phyloP scores from a whole-genome alignment of 2,329 filamentous ascomycete species.

The Colletotrichum gloeosporioides region DNA sequence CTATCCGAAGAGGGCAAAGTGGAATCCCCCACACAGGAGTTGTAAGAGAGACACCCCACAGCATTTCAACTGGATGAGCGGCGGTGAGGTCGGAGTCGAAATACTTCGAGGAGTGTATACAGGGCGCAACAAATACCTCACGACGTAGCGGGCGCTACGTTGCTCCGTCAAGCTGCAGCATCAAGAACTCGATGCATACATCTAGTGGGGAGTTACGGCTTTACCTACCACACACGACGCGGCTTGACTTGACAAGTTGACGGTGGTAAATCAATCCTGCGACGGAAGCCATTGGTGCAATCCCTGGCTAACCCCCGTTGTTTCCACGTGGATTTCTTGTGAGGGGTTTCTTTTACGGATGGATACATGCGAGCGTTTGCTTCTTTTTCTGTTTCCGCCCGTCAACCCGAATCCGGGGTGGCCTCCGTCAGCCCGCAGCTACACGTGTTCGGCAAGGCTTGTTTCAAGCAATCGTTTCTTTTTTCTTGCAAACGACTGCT shows the following conservation, averaged over 20 bases:
- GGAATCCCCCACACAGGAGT: background rate
- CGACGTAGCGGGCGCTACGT: background rate
- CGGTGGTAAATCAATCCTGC: background rate
- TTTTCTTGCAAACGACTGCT: background rate
- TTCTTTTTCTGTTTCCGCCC: background rate
- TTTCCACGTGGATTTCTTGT: constrained; percentile 13
- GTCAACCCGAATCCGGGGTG: background rate
- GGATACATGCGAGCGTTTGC: background rate
- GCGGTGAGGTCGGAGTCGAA: background rate
- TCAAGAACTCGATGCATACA: background rate
- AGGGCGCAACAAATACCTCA: background rate
- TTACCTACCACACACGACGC: background rate
- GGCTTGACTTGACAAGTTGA: background rate
- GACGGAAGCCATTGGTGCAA: background rate
- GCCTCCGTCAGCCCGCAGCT: constrained; percentile 5
- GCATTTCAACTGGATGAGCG: background rate
- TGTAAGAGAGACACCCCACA: background rate
- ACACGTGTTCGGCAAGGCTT: constrained; percentile 10
- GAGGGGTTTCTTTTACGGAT: background rate
- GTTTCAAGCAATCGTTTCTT: background rate
- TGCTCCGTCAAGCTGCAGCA: background rate
- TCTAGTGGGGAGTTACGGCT: background rate
- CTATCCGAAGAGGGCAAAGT: background rate
- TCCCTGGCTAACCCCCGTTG: background rate
- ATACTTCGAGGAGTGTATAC: background rate